phyloP scores from a whole-genome alignment of 2,329 filamentous ascomycete genomes.

The Penicillium janthinellum region DNA sequence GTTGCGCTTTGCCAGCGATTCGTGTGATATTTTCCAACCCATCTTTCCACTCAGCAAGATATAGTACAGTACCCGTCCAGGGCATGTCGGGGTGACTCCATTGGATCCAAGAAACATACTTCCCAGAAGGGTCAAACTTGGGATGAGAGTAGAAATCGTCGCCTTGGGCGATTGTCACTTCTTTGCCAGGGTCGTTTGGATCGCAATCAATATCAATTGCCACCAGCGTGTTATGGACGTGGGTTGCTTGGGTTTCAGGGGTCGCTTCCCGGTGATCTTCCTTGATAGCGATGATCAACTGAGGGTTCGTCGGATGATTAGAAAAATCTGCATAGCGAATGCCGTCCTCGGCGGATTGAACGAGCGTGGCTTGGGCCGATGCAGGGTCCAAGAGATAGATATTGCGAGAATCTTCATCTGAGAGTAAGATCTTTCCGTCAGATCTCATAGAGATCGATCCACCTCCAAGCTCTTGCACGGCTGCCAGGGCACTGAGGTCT shows the following conservation, averaged over 20 bases:
- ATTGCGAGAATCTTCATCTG: slow-evolving; percentile 46
- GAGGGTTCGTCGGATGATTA: slow-evolving; percentile 36
- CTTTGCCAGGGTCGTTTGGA: slow-evolving; percentile 25
- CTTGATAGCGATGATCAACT: slow-evolving; percentile 55
- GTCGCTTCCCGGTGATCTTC: slow-evolving; percentile 51
- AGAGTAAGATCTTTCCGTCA: slow-evolving; percentile 50
- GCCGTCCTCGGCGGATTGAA: slow-evolving; percentile 28
- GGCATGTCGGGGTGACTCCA: slow-evolving; percentile 59
- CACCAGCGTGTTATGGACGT: slow-evolving; percentile 38
- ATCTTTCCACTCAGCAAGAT: slow-evolving; percentile 47
- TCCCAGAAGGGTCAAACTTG: slow-evolving; percentile 52
- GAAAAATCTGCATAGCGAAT: slow-evolving; percentile 50
- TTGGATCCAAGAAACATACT: slow-evolving; percentile 54
- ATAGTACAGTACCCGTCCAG: slow-evolving; percentile 52
- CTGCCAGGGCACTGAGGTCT: slow-evolving; percentile 48
- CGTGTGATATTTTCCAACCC: slow-evolving; percentile 36
- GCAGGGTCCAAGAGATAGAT: slow-evolving; percentile 49
- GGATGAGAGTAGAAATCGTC: slow-evolving; percentile 59
- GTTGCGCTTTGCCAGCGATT: slow-evolving; percentile 46
- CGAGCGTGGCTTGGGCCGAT: slow-evolving; percentile 37
- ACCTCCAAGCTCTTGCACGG: slow-evolving; percentile 58
- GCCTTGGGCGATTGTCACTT: slow-evolving; percentile 45
- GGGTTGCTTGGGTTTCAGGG: slow-evolving; percentile 28
- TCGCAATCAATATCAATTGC: slow-evolving; percentile 29
- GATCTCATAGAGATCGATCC: slow-evolving; percentile 46